Conservation (phyloP, 805 yeast species). For the Candida nanaspora region DNA sequence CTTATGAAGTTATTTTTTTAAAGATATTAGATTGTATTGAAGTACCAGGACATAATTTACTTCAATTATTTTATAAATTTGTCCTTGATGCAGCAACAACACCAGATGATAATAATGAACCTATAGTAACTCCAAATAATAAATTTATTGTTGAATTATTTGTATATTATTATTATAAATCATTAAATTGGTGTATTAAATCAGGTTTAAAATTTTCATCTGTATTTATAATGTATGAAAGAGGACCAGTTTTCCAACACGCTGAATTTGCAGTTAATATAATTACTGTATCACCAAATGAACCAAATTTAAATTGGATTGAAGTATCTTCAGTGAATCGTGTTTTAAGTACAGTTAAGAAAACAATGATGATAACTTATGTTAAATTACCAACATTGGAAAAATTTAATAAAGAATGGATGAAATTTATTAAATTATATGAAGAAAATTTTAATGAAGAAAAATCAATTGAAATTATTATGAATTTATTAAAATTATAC, state of each 20-base stretch:
- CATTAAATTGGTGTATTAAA: slow-evolving; percentile 91
- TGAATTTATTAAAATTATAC: slow-evolving; percentile 34
- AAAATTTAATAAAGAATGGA: slow-evolving; percentile 18
- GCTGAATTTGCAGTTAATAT: slow-evolving; percentile 69
- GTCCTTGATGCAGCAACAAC: too few species aligned
- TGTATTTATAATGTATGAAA: slow-evolving; percentile 72
- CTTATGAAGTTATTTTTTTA: slow-evolving; percentile 70
- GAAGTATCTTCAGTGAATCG: slow-evolving; percentile 69
- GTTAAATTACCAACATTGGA: slow-evolving; percentile 47
- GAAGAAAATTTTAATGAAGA: slow-evolving; percentile 3
- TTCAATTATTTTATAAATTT: too few species aligned
- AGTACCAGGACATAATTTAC: too few species aligned
- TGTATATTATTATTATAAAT: slow-evolving; percentile 79
- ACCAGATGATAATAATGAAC: slow-evolving; percentile 1
- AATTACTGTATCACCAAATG: slow-evolving; percentile 5
- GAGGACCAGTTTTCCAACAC: slow-evolving; percentile 95
- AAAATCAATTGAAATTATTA: slow-evolving; percentile 7
- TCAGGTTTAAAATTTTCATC: slow-evolving; percentile 90
- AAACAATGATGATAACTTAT: slow-evolving; percentile 62
- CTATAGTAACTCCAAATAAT: slow-evolving; percentile 18
- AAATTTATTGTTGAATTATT: slow-evolving; percentile 50
- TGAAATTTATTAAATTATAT: background rate
- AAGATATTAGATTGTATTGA: slow-evolving; percentile 31
- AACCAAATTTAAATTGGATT: slow-evolving; percentile 33
- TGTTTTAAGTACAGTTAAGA: slow-evolving; percentile 82